Base-by-base conservation (phyloP, 768 basidiomycete genomes). In the Calocybe gangraenosa region DNA sequence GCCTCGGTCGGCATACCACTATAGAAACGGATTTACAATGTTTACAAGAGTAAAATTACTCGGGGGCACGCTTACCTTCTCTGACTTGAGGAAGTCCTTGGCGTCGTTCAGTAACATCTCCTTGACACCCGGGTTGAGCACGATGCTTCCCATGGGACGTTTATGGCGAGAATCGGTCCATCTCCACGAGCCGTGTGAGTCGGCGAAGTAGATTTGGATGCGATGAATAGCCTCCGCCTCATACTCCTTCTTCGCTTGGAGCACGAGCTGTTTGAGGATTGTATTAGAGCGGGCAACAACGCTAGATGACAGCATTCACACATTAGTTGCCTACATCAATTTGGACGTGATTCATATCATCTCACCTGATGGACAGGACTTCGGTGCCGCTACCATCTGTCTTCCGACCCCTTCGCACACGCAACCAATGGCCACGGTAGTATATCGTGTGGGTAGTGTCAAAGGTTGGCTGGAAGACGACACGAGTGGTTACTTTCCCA, bases 1-100 rank as follows among this genome's bases (percentile, higher is more conserved):
- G 40, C 91, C 91, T 56, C 91, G 83, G 63, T 91, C 87, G n/a
- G 87, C 87, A 55, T 92, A 93, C 91, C 91, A 92, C 81, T 88
- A 50, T 11, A 5, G 31, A 19, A 39, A 39, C 30, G 30, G 19
- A 32, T 23, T 18, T 36, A 15, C 11, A 37, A 20, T 37, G 2
- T 18, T 25, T 25, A 5, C 23, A 44, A 34, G 15, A 19, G 25
- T 20, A 11, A 17, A 36, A 37, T 11, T 20, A 25, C 23, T 15
- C 22, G 11, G 6, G 21, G 5, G 7, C 30, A 18, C 9, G 38
- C 65, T 43, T 58, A 77, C 86, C 76, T 87, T 89, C 64, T 92
- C 89, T 46, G 82, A 84, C 54, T 79, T 81, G 55, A 92, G 74
- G 62, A 92, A 92, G 61, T 92, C 90, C 49, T 81, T 77, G 18